These are phyloP conservation scores for Fomitopsis pulvina DNA, from an alignment of 768 basidiomycete genomes.

Conservation along the genomic window DNA sequence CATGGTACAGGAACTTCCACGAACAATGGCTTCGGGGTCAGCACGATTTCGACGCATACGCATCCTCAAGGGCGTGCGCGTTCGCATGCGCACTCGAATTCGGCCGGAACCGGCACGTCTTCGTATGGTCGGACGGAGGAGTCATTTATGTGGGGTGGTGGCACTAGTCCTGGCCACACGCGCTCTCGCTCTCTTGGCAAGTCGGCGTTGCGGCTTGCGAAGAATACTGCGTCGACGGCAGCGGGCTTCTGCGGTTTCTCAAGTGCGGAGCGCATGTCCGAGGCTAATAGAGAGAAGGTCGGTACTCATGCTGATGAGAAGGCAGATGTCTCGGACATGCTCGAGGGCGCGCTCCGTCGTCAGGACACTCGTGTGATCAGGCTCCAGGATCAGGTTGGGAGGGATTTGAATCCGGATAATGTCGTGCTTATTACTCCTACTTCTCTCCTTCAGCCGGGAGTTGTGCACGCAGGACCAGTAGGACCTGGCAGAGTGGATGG, in stretches of 20 bases:
- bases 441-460: conserved; percentile 4
- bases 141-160: conserved; percentile 15
- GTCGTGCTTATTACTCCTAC: conserved; percentile 13
- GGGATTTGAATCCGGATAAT: background rate
- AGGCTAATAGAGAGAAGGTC: background rate
- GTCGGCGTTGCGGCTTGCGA: conserved; percentile 27
- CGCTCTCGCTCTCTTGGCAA: conserved; percentile 34
- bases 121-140: conserved; percentile 25
- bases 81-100: conserved; percentile 33
- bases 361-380: conserved; percentile 21
- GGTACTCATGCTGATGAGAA: conserved; percentile 12
- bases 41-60: conserved; percentile 12
- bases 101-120: conserved; percentile 24
- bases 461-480: background rate
- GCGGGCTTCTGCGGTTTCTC: conserved; percentile 21
- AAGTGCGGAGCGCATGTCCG: conserved; percentile 8
- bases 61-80: conserved; percentile 11
- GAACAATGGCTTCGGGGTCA: conserved; percentile 20
- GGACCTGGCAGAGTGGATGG: conserved; percentile 10
- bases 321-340: conserved; percentile 5
- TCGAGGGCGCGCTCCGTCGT: conserved; percentile 17
- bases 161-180: conserved; percentile 11
- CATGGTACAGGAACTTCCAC: conserved; percentile 14
- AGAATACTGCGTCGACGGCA: conserved; percentile 27
- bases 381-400: conserved; percentile 15